phyloP scores from a whole-genome alignment of 805 yeast species.

The Wickerhamomyces strasburgensis region DNA sequence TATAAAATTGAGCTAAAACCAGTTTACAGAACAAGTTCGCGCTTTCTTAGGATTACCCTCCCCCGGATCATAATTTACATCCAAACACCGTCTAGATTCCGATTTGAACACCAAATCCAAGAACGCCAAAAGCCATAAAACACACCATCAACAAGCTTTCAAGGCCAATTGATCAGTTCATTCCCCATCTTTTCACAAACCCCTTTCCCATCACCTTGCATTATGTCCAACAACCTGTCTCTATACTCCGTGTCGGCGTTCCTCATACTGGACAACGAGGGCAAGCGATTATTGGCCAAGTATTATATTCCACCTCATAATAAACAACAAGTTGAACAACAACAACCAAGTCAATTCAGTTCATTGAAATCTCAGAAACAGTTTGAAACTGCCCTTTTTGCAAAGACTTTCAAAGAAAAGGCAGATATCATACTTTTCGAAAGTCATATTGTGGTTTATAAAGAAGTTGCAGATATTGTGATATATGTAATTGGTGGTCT shows the following conservation, averaged over 20 bases:
- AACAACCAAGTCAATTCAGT: constrained; percentile 23
- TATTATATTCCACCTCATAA: constrained; percentile 68
- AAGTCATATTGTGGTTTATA: constrained; percentile 77
- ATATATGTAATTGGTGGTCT: constrained; percentile 67
- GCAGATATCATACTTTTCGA: constrained; percentile 79
- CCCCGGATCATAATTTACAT: not conserved
- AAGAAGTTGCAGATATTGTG: constrained; percentile 72
- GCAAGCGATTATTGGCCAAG: constrained; percentile 76
- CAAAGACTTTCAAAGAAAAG: constrained; percentile 74
- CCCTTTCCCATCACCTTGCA: not conserved
- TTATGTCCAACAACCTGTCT: constrained; percentile 48
- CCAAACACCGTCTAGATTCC: not conserved
- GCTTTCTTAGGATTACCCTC: not conserved
- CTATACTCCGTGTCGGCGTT: constrained; percentile 80
- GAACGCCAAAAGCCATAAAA: not conserved
- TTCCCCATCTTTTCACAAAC: too few relatives aligned
- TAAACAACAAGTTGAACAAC: constrained; percentile 18
- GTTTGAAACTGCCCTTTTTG: constrained; percentile 69
- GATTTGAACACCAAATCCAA: constrained; percentile 1
- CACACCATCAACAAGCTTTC: not conserved
- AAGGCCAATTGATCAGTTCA: too few relatives aligned
- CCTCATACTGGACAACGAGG: constrained; percentile 75
- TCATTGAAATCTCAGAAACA: constrained; percentile 59
- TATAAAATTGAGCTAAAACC: too few relatives aligned
- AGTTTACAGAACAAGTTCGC: constrained; percentile 2